Conservation (phyloP, 768 basidiomycete genomes). For the Hypsizygus marmoreus region DNA sequence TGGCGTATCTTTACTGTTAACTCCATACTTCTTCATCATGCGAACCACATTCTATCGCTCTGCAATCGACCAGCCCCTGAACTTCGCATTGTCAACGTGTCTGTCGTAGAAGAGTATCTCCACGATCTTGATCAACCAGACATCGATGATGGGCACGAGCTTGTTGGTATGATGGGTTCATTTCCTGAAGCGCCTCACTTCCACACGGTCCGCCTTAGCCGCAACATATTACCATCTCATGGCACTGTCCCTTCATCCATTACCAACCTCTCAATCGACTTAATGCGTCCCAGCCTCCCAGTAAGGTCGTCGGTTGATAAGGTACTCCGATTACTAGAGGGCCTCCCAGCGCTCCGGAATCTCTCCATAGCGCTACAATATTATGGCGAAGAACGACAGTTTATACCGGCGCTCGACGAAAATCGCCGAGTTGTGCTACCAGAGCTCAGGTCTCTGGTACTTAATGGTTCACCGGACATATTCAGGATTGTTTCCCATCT, state of each 20-base stretch:
- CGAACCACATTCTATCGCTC: slow-evolving; percentile 38
- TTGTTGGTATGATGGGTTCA: slow-evolving; percentile 29
- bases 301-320: slow-evolving; percentile 26
- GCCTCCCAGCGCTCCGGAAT: slow-evolving; percentile 39
- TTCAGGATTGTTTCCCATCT: slow-evolving; percentile 32
- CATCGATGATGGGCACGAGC: slow-evolving; percentile 19
- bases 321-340: slow-evolving; percentile 34
- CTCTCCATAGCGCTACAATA: slow-evolving; percentile 41
- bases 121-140: slow-evolving; percentile 14
- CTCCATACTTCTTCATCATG: slow-evolving; percentile 36
- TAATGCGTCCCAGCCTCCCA: slow-evolving; percentile 23
- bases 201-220: slow-evolving; percentile 31
- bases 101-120: slow-evolving; percentile 31
- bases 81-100: slow-evolving; percentile 34
- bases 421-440: slow-evolving; percentile 22
- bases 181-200: slow-evolving; percentile 37
- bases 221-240: slow-evolving; percentile 35
- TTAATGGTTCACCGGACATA: slow-evolving; percentile 29
- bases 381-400: slow-evolving; percentile 28
- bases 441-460: slow-evolving; percentile 26
- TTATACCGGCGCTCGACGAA: slow-evolving; percentile 19
- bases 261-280: slow-evolving; percentile 33
- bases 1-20: slow-evolving; percentile 49
- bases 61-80: slow-evolving; percentile 38
- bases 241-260: slow-evolving; percentile 34